Base-by-base conservation (phyloP, 495 filamentous ascomycete genomes). In the Aspergillus diversus region DNA sequence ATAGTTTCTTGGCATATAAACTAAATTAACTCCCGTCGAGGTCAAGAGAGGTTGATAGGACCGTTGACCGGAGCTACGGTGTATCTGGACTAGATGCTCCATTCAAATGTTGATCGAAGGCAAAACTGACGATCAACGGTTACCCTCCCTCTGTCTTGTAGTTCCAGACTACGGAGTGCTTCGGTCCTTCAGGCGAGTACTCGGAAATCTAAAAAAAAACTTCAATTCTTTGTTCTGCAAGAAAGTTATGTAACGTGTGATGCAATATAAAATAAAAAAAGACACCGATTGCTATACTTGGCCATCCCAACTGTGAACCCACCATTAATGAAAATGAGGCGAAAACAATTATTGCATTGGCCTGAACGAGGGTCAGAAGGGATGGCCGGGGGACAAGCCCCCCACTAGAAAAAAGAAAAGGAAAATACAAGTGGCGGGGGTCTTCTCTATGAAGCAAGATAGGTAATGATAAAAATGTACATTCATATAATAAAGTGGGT, bases 41-140 rank as follows among this genome's bases (percentile, higher is more conserved):
- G 48, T 39, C 16, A 53, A 21, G 58, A 54, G n/a, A 33, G 50
- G 50, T 50, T 60, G 58, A 60, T 60, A 60, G 50, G 49, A 43
- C 17, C 33, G 16, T 17, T n/a, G 13, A 16, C 43, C 21, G 21
- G 16, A 35, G 34, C 57, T 51, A 54, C 33, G 13, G 27, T 47
- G 15, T 49, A 27, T 60, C 50, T 56, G 33, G 53, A 56, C 51
- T 54, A 54, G 51, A 32, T 34, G 51, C 51, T 54, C 3, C 13
- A 34, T 5, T 9, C 13, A 50, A 17, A 9, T 15, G 48, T 50
- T 27, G 12, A 33, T 32, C 7, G 51, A 15, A 43, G 39, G 33
- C 7, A 12, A 33, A 16, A 15, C 32, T 43, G 39, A 17, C 6
- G 53, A 63, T 51, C 60, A 35, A 55, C 31, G 33, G 32, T 39